Evolutionary conservation across 805 yeast species (phyloP), one percentile per base, ranked within the genome.

Genomic region (Dipodascus albidus): DNA sequence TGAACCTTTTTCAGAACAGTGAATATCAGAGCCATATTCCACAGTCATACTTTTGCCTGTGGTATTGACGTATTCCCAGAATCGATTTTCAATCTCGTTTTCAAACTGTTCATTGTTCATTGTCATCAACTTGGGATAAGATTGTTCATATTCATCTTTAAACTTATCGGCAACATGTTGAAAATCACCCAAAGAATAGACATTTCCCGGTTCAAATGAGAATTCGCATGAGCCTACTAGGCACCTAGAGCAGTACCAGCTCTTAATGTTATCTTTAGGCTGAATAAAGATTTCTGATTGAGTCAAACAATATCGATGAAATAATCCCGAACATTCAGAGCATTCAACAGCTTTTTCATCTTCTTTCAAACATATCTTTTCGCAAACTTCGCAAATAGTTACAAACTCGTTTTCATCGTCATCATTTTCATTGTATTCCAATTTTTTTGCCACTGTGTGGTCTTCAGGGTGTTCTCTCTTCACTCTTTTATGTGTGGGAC

Each of bases 191-290:
- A 87, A 67, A 0, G 83, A 71, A 62, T 83, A 83, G 47, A 71
- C 69, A 19, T 71, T 64, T 1, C 81, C 77, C 58, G 85, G 93
- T 58, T 85, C 90, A 65, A 91, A 90, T 0, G 95, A 96, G 62
- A 87, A 90, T 58, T 82, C 89, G 1, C 93, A 91, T 44, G 87
- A 83, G 0, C 96, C 96, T 14, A 85, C 73, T n/a, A 90, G 70
- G 67, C 98, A 90, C 54, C 77, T 77, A 50, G 83, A 84, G 66
- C 98, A 90, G 62, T 76, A 83, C 96, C 96, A 90, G 17, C 73
- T 76, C 9, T 78, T 78, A 23, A 11, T 38, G 17, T 38, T 38
- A 11, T 27, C 33, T 14, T 4, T 4, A 4, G 44, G 44, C 15
- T 38, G 44, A 8, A 38, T 17, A 14, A 38, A 38, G 6, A 38